A percentile compares a stretch with the other conserved stretches of the same genome.
These are phyloP conservation scores for Protostelium mycophagum DNA, from an alignment of 78 protist species.

Conservation along the genomic window DNA sequence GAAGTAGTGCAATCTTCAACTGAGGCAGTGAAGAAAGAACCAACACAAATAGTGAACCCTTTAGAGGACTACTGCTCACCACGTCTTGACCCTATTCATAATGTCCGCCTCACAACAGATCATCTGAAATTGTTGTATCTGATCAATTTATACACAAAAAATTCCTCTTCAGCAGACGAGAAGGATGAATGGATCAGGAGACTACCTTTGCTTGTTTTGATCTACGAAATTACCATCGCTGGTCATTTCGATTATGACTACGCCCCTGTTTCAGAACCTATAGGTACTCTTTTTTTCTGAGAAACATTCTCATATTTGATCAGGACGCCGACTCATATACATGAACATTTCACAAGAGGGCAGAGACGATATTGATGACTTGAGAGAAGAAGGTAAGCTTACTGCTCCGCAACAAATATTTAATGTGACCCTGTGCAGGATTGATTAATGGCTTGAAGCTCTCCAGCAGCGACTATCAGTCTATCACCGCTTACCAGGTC, in stretches of 20 bases:
- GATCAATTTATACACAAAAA: slow-evolving; percentile 2
- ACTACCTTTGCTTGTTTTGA: slow-evolving; percentile 18
- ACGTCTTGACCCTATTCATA: too few species aligned
- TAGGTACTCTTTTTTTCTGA: not conserved
- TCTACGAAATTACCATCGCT: slow-evolving; percentile 21
- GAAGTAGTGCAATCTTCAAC: too few species aligned
- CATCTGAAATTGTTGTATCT: slow-evolving; percentile 12
- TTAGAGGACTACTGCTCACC: too few species aligned
- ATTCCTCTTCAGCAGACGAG: not conserved
- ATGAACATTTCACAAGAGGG: slow-evolving; percentile 37
- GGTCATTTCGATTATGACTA: slow-evolving; percentile 26
- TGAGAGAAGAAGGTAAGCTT: slow-evolving; percentile 3
- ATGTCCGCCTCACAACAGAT: not conserved
- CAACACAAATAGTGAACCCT: too few species aligned
- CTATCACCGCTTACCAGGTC: slow-evolving; percentile 19
- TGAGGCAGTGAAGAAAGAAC: too few species aligned
- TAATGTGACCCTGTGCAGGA: not conserved
- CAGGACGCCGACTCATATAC: not conserved
- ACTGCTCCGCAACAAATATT: not conserved
- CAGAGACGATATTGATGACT: slow-evolving; percentile 7
- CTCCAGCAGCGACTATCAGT: slow-evolving; percentile 1
- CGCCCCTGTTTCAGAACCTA: slow-evolving; percentile 6
- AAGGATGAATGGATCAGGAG: slow-evolving; percentile 19
- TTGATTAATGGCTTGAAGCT: slow-evolving; percentile 21
- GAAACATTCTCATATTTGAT: not conserved